A percentile compares a stretch with the other conserved stretches of the same genome.
Evolutionary conservation across 345 rosid genomes (phyloP).

Genomic region (Sisymbrium altissimum): DNA sequence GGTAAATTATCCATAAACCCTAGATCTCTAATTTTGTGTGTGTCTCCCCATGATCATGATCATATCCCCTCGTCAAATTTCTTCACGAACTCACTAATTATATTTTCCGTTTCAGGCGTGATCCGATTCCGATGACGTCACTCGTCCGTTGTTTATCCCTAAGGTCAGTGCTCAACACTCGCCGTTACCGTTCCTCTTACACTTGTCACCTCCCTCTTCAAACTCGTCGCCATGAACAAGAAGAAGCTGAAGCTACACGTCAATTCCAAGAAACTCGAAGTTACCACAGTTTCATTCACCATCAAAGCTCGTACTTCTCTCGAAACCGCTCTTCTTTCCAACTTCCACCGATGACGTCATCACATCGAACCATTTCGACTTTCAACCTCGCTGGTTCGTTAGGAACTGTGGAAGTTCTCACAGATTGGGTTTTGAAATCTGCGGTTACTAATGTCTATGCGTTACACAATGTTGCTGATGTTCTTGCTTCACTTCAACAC

Average conservation of each 20-base stretch:
- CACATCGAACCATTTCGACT: conserved; percentile 4
- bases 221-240: neutral
- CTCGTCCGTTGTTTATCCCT: conserved; percentile 9
- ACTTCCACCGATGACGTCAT: neutral
- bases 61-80: neutral
- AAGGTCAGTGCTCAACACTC: neutral
- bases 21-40: no score
- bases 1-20: no score
- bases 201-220: neutral
- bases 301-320: neutral
- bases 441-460: neutral
- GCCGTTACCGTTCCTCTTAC: neutral
- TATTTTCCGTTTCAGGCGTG: neutral
- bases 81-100: neutral
- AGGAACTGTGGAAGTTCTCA: neutral
- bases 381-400: neutral
- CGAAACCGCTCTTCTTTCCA: neutral
- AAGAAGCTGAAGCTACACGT: neutral
- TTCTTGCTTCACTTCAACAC: conserved; percentile 8
- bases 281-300: conserved; percentile 11
- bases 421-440: conserved; percentile 19
- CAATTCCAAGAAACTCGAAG: neutral
- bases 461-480: conserved; percentile 15
- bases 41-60: neutral
- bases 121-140: conserved; percentile 3